phyloP scores from a whole-genome alignment of 768 basidiomycete species.

The Cyclocybe cylindracea region DNA sequence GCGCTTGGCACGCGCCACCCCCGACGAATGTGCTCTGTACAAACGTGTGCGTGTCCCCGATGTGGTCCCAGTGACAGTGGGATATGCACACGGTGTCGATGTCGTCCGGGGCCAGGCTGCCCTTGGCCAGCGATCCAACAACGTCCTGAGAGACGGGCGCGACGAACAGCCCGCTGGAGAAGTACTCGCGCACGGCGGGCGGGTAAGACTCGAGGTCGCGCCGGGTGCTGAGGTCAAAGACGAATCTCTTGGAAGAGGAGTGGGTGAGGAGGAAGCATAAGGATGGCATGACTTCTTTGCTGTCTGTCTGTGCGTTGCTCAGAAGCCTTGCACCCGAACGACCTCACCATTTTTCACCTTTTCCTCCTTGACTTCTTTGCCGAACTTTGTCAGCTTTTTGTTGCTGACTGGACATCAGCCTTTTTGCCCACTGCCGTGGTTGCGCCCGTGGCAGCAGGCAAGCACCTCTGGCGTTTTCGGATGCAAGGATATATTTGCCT shows the following conservation, averaged over 20 bases:
- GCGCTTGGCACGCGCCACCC: constrained; percentile 35
- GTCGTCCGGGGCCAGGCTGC: constrained; percentile 45
- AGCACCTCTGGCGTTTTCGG: no score
- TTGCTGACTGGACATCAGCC: no score
- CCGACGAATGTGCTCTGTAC: constrained; percentile 48
- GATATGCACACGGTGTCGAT: constrained; percentile 47
- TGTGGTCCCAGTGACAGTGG: constrained; percentile 57
- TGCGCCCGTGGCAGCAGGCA: no score
- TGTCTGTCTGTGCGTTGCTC: neutral
- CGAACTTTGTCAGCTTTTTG: no score
- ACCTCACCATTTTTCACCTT: no score
- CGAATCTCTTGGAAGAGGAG: constrained; percentile 5
- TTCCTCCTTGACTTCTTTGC: no score
- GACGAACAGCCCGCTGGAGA: constrained; percentile 3
- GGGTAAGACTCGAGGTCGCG: constrained; percentile 3
- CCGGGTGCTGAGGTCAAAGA: constrained; percentile 14
- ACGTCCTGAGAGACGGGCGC: constrained; percentile 32
- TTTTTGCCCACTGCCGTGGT: no score
- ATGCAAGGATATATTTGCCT: no score
- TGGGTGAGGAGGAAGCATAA: constrained; percentile 14
- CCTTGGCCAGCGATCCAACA: constrained; percentile 46
- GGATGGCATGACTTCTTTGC: constrained; percentile 1
- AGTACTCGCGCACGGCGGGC: constrained; percentile 1
- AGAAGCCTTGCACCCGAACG: no score
- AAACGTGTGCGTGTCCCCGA: constrained; percentile 48